Evolutionary conservation across 108 stramenopile species (phyloP).

Genomic region (Epithemia pelagica): DNA sequence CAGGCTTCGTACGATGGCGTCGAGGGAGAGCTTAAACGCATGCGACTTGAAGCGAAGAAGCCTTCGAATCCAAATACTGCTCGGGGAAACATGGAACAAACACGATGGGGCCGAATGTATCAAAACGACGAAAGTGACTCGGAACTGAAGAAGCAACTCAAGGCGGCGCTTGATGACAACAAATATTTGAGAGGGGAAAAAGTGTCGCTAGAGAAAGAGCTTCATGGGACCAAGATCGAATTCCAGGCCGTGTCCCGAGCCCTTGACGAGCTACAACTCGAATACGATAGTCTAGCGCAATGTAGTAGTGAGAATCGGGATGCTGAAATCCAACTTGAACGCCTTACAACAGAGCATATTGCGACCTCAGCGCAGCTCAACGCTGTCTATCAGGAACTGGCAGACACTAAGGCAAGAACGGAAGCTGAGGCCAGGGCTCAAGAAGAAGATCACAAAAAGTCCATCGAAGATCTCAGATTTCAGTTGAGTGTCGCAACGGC

Average conservation of each 20-base stretch:
- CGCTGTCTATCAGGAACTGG: slow-evolving; percentile 77
- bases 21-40: slow-evolving; percentile 45
- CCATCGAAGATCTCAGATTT: slow-evolving; percentile 64
- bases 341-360: slow-evolving; percentile 72
- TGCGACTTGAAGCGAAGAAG: slow-evolving; percentile 57
- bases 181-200: slow-evolving; percentile 61
- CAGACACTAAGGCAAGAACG: slow-evolving; percentile 66
- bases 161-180: slow-evolving; percentile 66
- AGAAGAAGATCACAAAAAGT: slow-evolving; percentile 57
- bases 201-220: slow-evolving; percentile 77
- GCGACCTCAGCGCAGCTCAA: slow-evolving; percentile 85
- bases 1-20: slow-evolving; percentile 53
- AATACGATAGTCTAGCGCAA: slow-evolving; percentile 61
- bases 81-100: slow-evolving; percentile 23
- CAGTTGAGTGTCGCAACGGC: slow-evolving; percentile 83
- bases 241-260: slow-evolving; percentile 40
- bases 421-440: slow-evolving; percentile 61
- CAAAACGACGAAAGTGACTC: slow-evolving; percentile 67
- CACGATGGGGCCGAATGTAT: slow-evolving; percentile 52
- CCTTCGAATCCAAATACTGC: slow-evolving; percentile 35
- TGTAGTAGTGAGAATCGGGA: slow-evolving; percentile 72
- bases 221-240: slow-evolving; percentile 68
- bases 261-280: slow-evolving; percentile 64
- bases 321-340: slow-evolving; percentile 80
- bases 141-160: slow-evolving; percentile 65